Evolutionary conservation across 192 early-diverging fungal species (phyloP).

Genomic region (Jimgerdemannia lactiflua): DNA sequence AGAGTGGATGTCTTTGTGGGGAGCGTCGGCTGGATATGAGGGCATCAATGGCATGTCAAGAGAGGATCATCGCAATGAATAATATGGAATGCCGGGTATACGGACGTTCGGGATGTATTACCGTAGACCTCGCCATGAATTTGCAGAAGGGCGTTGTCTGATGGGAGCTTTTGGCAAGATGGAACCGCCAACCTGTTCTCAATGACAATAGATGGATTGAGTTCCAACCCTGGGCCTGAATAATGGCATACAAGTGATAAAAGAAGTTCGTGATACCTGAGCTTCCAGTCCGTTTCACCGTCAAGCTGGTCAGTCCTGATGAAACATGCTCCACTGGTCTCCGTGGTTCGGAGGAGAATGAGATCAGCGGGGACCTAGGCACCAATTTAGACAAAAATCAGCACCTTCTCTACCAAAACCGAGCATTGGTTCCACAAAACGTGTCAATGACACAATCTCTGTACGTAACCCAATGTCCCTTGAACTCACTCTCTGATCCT

Average conservation of each 20-base stretch:
- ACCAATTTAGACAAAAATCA: neutral
- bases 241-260: slow-evolving; percentile 7
- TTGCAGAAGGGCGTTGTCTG: slow-evolving; percentile 55
- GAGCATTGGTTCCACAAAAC: no score
- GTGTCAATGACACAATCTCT: neutral
- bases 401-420: neutral
- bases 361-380: slow-evolving; percentile 84
- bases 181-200: slow-evolving; percentile 66
- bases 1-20: slow-evolving; percentile 92
- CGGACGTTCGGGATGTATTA: slow-evolving; percentile 11
- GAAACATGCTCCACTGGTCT: slow-evolving; percentile 84
- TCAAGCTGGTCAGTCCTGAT: slow-evolving; percentile 97
- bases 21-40: slow-evolving; percentile 65
- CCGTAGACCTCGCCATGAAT: slow-evolving; percentile 75
- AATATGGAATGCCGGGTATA: neutral
- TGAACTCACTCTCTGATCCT: slow-evolving; percentile 71
- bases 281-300: slow-evolving; percentile 98
- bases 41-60: neutral
- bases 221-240: neutral
- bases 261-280: slow-evolving; percentile 36
- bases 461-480: neutral
- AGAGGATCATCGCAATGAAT: neutral
- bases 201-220: slow-evolving; percentile 1
- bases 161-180: slow-evolving; percentile 68
- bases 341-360: slow-evolving; percentile 81